Evolutionary conservation across 2,329 filamentous ascomycete species (phyloP).

Genomic region (Daldinia sp.): DNA sequence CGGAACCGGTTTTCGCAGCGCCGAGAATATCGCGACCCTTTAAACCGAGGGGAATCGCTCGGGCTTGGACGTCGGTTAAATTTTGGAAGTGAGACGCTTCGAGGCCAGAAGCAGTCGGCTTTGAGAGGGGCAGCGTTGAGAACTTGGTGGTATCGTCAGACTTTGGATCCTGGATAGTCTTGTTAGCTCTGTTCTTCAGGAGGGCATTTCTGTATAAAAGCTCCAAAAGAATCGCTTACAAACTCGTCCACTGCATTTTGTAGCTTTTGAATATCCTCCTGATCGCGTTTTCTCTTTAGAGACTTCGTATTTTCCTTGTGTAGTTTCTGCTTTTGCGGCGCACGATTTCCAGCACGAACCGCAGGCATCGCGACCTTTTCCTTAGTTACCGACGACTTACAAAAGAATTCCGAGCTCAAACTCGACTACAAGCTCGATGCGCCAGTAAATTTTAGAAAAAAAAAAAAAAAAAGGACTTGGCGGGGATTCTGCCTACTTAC

Average conservation of each 20-base stretch:
- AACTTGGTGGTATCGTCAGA: slow-evolving; percentile 74
- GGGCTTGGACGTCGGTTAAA: slow-evolving; percentile 90
- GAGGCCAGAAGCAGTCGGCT: slow-evolving; percentile 81
- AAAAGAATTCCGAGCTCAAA: background rate
- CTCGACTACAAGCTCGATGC: slow-evolving; percentile 4
- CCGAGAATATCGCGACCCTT: slow-evolving; percentile 90
- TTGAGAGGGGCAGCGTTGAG: slow-evolving; percentile 85
- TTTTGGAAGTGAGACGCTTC: slow-evolving; percentile 88
- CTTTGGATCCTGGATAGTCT: slow-evolving; percentile 67
- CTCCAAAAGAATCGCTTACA: slow-evolving; percentile 48
- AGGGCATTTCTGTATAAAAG: background rate
- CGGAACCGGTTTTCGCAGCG: slow-evolving; percentile 94
- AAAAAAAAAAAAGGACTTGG: slow-evolving; percentile 40
- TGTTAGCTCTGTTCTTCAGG: slow-evolving; percentile 13
- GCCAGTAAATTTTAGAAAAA: slow-evolving; percentile 30
- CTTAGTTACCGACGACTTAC: slow-evolving; percentile 10
- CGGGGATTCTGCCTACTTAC: slow-evolving; percentile 45
- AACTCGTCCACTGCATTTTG: slow-evolving; percentile 57
- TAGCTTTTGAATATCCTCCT: slow-evolving; percentile 56
- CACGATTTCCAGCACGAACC: slow-evolving; percentile 40
- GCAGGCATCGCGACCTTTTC: slow-evolving; percentile 44
- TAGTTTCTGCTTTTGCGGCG: slow-evolving; percentile 47
- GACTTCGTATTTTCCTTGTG: slow-evolving; percentile 50
- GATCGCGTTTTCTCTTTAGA: slow-evolving; percentile 58
- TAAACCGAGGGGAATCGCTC: slow-evolving; percentile 87